phyloP scores from a whole-genome alignment of 2,329 filamentous ascomycete genomes.

The Sarocladiaceae sp. region DNA sequence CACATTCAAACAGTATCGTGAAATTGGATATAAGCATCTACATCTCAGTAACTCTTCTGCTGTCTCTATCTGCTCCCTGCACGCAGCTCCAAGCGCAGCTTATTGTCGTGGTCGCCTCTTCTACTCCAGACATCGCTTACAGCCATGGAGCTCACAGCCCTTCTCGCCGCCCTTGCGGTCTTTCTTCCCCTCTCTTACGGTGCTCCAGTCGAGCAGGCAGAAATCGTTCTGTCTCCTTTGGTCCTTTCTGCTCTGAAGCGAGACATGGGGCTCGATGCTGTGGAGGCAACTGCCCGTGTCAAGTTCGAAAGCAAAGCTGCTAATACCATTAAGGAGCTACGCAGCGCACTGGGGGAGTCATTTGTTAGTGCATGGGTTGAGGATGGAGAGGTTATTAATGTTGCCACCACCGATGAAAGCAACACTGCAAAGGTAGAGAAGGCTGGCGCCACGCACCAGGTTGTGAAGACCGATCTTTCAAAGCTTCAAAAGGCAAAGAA shows the following conservation, averaged over 20 bases:
- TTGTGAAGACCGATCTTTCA: conserved; percentile 11
- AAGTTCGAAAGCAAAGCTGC: conserved; percentile 6
- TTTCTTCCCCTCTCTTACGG: conserved; percentile 10
- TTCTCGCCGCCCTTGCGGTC: conserved; percentile 9
- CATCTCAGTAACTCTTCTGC: background rate
- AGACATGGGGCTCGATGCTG: conserved; percentile 10
- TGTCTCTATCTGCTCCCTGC: background rate
- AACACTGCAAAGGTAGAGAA: conserved; percentile 6
- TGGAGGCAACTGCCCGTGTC: conserved; percentile 10
- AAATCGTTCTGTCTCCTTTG: background rate
- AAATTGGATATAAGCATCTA: background rate
- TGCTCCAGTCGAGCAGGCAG: conserved; percentile 10
- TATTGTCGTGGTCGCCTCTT: background rate
- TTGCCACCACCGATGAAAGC: conserved; percentile 8
- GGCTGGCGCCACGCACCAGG: conserved; percentile 7
- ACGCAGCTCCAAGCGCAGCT: background rate
- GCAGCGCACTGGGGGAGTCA: conserved; percentile 9
- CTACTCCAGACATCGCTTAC: background rate
- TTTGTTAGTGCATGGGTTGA: conserved; percentile 11
- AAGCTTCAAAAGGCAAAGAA: conserved; percentile 12
- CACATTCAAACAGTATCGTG: background rate
- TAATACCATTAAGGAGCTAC: conserved; percentile 9
- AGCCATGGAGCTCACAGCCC: conserved; percentile 11
- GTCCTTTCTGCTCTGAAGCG: conserved; percentile 11
- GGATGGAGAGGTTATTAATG: conserved; percentile 6